phyloP scores from a whole-genome alignment of 169 alveolate genomes.

The Amoebophrya sp. region DNA sequence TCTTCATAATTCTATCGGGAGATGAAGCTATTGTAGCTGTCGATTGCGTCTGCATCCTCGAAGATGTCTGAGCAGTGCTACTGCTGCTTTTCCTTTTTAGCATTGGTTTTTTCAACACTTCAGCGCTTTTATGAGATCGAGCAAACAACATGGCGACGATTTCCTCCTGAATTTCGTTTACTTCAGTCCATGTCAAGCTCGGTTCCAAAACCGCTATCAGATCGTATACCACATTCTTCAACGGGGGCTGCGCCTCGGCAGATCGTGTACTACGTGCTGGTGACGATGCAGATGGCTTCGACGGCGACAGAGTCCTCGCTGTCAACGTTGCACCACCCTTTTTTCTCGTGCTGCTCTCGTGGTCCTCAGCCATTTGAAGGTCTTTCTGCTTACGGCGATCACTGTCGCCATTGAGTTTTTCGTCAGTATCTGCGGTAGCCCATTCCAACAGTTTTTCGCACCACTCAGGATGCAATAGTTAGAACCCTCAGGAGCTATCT shows the following conservation, averaged over 20 bases:
- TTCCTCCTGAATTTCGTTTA: neutral
- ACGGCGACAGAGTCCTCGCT: neutral
- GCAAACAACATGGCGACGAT: neutral
- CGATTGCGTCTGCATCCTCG: too few relatives aligned
- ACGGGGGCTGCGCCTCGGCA: neutral
- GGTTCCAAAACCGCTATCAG: neutral
- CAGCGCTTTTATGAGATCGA: neutral
- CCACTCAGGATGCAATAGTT: neutral
- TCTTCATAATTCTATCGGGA: too few relatives aligned
- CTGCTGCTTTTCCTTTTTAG: too few relatives aligned
- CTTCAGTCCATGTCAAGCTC: neutral
- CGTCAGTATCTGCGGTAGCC: neutral
- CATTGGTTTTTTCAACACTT: neutral
- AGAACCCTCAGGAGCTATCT: too few relatives aligned
- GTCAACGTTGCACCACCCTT: neutral
- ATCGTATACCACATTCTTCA: neutral
- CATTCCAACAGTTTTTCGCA: neutral
- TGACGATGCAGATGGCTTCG: neutral
- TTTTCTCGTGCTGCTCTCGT: neutral
- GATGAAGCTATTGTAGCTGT: too few relatives aligned
- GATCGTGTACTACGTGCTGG: neutral
- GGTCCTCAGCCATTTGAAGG: neutral
- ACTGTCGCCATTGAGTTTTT: neutral
- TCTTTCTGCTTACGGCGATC: neutral
- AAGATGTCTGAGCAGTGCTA: too few relatives aligned